Conservation (phyloP, 139 green algal genomes). For the Ettlia oleoabundans region DNA sequence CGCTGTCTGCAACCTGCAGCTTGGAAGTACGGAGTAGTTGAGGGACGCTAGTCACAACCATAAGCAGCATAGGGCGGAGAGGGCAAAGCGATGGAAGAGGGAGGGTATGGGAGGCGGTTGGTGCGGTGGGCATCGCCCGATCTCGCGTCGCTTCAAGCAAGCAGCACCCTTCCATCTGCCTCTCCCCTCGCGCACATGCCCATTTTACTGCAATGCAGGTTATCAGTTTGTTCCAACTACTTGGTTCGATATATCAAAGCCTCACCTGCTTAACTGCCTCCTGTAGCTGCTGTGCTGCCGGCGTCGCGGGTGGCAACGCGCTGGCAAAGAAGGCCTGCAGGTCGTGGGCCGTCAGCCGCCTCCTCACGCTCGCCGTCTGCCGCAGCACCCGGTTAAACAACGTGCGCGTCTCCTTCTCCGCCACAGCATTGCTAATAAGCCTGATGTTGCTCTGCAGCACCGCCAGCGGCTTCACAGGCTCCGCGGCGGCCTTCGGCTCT, state of each 20-base stretch:
- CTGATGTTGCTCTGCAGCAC: constrained; percentile 33
- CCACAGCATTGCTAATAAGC: constrained; percentile 81
- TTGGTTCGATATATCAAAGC: too few species aligned
- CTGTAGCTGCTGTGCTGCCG: constrained; percentile 45
- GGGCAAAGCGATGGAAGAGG: too few species aligned
- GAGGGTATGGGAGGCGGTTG: too few species aligned
- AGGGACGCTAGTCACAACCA: too few species aligned
- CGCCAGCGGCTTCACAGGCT: not conserved
- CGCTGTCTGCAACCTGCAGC: not conserved
- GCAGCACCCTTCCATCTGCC: constrained; percentile 35
- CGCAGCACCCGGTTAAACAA: constrained; percentile 76
- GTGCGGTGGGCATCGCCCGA: too few species aligned
- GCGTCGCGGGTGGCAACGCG: constrained; percentile 46
- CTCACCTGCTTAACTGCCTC: constrained; percentile 59
- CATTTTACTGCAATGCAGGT: too few species aligned
- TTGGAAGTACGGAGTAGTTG: too few species aligned
- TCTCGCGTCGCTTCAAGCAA: too few species aligned
- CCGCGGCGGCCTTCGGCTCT: not conserved
- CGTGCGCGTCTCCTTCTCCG: constrained; percentile 82
- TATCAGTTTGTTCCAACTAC: too few species aligned
- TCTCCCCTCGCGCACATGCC: too few species aligned
- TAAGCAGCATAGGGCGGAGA: too few species aligned
- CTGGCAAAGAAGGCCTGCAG: constrained; percentile 64
- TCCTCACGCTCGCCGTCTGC: constrained; percentile 71
- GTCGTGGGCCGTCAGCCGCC: constrained; percentile 57